A percentile compares a stretch with the other conserved stretches of the same genome.
phyloP scores from a whole-genome alignment of 2,329 filamentous ascomycete genomes.

The Eurotiales sp. region DNA sequence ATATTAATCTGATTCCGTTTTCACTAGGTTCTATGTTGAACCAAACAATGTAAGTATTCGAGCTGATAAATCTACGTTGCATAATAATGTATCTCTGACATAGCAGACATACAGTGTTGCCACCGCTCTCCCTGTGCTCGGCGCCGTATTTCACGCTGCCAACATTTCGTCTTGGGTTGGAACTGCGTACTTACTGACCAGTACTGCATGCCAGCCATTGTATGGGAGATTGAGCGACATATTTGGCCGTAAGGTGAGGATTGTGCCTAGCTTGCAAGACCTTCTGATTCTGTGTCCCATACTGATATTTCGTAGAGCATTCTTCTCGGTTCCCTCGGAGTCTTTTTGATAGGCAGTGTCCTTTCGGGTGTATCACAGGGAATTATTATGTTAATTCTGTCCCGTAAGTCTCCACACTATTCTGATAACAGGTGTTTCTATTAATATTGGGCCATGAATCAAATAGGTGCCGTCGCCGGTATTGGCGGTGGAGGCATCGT shows the following conservation, averaged over 20 bases:
- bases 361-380: no score
- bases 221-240: slow-evolving; percentile 51
- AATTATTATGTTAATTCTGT: no score
- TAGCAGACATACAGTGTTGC: slow-evolving; percentile 15
- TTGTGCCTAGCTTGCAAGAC: slow-evolving; percentile 49
- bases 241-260: slow-evolving; percentile 53
- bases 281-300: slow-evolving; percentile 35
- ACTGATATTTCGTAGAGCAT: no score
- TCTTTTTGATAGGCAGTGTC: no score
- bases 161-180: slow-evolving; percentile 33
- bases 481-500: slow-evolving; percentile 45
- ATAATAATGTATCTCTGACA: no score
- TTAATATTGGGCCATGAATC: no score
- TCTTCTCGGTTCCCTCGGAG: no score
- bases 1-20: no score
- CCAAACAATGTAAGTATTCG: no score
- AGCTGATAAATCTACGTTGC: no score
- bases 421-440: slow-evolving; percentile 48
- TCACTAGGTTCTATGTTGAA: no score
- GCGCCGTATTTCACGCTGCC: slow-evolving; percentile 25
- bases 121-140: slow-evolving; percentile 41
- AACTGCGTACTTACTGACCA: slow-evolving; percentile 30
- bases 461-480: slow-evolving; percentile 54
- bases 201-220: slow-evolving; percentile 47
- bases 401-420: no score